Evolutionary conservation across 2,329 filamentous ascomycete genomes (phyloP).

Genomic region (Diaporthe longicolla): DNA sequence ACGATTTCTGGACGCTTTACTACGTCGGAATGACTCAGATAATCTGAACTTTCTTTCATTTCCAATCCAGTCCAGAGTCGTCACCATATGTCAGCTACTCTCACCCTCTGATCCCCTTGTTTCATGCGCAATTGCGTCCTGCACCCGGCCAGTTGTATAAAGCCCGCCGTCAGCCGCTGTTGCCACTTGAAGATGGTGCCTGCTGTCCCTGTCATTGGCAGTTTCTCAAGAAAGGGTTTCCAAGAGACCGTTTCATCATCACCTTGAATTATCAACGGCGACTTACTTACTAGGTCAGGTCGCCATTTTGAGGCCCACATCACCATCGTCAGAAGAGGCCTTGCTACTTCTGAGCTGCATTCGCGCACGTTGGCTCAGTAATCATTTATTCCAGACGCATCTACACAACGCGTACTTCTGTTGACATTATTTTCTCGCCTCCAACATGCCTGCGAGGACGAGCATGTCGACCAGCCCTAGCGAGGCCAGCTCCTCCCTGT

Average conservation of each 20-base stretch:
- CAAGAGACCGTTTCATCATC: background rate
- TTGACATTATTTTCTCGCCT: conserved; percentile 2
- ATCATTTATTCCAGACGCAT: background rate
- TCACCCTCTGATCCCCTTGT: background rate
- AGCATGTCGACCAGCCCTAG: conserved; percentile 42
- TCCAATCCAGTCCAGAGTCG: conserved; percentile 1
- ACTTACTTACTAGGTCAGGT: background rate
- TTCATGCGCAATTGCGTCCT: conserved; percentile 37
- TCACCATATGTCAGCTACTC: conserved; percentile 11
- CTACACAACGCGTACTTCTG: background rate
- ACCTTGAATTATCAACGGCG: background rate
- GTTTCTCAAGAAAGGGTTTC: background rate
- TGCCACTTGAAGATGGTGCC: conserved; percentile 23
- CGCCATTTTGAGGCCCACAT: background rate
- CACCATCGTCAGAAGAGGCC: background rate
- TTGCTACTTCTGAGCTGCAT: background rate
- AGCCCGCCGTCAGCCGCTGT: conserved; percentile 28
- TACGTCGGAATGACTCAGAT: conserved; percentile 40
- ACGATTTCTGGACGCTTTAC: conserved; percentile 26
- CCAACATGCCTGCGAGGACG: conserved; percentile 16
- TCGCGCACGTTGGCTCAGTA: conserved; percentile 7
- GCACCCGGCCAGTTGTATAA: background rate
- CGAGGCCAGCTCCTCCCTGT: conserved; percentile 40
- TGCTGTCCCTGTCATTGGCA: conserved; percentile 6
- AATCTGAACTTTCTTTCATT: conserved; percentile 32